These are phyloP conservation scores for Hypericum androsaemum DNA, from an alignment of 345 rosid genomes.

Conservation along the genomic window DNA sequence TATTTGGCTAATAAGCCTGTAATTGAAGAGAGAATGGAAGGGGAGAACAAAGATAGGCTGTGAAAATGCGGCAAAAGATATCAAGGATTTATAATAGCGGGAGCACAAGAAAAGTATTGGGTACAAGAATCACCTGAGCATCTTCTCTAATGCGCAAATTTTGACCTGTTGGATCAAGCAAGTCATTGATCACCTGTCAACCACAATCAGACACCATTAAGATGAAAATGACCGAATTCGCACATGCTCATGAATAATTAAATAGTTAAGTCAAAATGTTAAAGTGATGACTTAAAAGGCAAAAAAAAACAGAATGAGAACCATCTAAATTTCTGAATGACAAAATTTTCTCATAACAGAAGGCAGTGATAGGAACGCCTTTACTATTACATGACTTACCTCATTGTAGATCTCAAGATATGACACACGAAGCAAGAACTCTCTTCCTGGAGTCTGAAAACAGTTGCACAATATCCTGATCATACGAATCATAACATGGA, in stretches of 20 bases:
- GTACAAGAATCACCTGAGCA: too few species aligned
- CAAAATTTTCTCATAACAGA: neutral
- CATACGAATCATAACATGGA: slow-evolving; percentile 7
- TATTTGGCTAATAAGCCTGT: too few species aligned
- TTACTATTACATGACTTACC: slow-evolving; percentile 36
- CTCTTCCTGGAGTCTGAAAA: slow-evolving; percentile 95
- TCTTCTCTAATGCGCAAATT: slow-evolving; percentile 85
- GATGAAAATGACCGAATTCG: neutral
- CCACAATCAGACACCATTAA: slow-evolving; percentile 11
- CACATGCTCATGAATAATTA: too few species aligned
- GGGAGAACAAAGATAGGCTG: too few species aligned
- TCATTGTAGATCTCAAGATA: slow-evolving; percentile 99
- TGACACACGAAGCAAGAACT: slow-evolving; percentile 91
- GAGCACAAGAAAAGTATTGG: too few species aligned
- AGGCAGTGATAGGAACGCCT: neutral
- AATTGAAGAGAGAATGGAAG: too few species aligned
- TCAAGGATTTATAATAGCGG: too few species aligned
- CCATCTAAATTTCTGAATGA: neutral
- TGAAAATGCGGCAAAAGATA: too few species aligned
- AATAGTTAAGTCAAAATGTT: too few species aligned
- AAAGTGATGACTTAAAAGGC: too few species aligned
- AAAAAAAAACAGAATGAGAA: neutral
- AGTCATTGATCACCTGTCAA: slow-evolving; percentile 92
- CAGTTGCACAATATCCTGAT: slow-evolving; percentile 15
- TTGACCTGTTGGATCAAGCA: slow-evolving; percentile 98